phyloP scores from a whole-genome alignment of 371 early-diverging fungal species.

The Mortierella sp. region DNA sequence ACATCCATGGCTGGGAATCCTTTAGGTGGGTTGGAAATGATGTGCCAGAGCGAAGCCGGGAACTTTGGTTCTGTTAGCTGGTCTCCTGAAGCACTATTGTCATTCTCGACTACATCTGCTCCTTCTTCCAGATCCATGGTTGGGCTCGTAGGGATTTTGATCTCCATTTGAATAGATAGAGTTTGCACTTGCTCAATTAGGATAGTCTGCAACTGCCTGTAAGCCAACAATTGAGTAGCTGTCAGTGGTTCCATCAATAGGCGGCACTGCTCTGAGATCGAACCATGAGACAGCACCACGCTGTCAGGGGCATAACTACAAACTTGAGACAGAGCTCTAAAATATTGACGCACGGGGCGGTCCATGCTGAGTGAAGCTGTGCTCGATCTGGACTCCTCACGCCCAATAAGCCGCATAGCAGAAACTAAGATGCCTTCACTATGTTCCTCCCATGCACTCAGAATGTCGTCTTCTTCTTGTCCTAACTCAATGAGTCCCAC shows the following conservation, averaged over 20 bases:
- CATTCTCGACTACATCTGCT: background rate
- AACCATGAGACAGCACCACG: constrained; percentile 43
- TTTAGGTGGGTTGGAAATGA: constrained; percentile 41
- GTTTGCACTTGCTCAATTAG: constrained; percentile 60
- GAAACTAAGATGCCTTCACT: constrained; percentile 32
- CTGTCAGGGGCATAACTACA: constrained; percentile 29
- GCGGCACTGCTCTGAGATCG: constrained; percentile 42
- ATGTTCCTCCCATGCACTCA: constrained; percentile 49
- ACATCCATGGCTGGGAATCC: constrained; percentile 57
- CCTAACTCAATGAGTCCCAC: constrained; percentile 45
- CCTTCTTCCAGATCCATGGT: constrained; percentile 18
- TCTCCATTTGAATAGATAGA: constrained; percentile 65
- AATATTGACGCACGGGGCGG: constrained; percentile 46
- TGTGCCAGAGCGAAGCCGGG: constrained; percentile 49
- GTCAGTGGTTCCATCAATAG: constrained; percentile 38
- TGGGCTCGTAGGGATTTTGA: constrained; percentile 37
- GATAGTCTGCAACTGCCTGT: constrained; percentile 58
- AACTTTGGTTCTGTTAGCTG: constrained; percentile 48
- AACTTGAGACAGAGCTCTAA: constrained; percentile 32
- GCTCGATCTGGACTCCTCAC: constrained; percentile 8
- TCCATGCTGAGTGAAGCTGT: constrained; percentile 31
- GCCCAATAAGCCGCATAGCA: constrained; percentile 41
- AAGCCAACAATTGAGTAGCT: constrained; percentile 61
- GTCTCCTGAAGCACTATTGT: constrained; percentile 9
- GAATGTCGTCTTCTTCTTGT: constrained; percentile 41